These are phyloP conservation scores for Ophiostoma piceae DNA, from an alignment of 2,329 filamentous ascomycete species.

Conservation along the genomic window DNA sequence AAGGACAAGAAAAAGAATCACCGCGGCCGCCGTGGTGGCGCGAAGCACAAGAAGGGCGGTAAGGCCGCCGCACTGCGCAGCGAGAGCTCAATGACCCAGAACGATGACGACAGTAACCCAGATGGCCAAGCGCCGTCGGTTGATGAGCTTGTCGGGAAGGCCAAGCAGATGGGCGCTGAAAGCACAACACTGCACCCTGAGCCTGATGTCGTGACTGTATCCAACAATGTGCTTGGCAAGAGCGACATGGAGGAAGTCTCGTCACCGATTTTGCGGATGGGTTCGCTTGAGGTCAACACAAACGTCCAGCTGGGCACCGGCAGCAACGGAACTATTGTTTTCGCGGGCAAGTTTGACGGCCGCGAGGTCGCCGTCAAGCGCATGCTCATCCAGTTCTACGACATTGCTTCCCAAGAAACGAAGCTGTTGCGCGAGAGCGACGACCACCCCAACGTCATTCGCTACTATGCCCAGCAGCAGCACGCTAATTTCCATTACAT, in stretches of 20 bases:
- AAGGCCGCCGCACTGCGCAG: conserved; percentile 28
- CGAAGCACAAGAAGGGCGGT: conserved; percentile 56
- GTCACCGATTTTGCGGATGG: conserved; percentile 56
- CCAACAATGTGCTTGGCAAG: conserved; percentile 28
- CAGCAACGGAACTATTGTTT: conserved; percentile 95
- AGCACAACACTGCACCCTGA: conserved; percentile 44
- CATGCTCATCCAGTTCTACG: conserved; percentile 93
- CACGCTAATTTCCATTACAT: conserved; percentile 92
- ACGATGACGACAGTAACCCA: conserved; percentile 42
- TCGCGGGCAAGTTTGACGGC: conserved; percentile 88
- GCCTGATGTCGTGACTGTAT: conserved; percentile 56
- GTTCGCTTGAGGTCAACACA: conserved; percentile 59
- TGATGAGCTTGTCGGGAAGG: conserved; percentile 57
- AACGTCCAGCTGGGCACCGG: conserved; percentile 66
- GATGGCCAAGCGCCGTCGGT: conserved; percentile 41
- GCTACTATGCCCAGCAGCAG: conserved; percentile 88
- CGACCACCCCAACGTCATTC: conserved; percentile 92
- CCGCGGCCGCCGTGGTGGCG: conserved; percentile 65
- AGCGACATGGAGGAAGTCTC: conserved; percentile 56
- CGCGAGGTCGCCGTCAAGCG: conserved; percentile 92
- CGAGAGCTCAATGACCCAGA: conserved; percentile 43
- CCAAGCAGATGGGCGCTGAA: conserved; percentile 51
- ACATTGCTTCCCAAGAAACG: conserved; percentile 91
- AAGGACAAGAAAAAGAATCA: conserved; percentile 61
- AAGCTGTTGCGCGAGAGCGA: conserved; percentile 86